Percentiles rank a stretch among this genome's conserved stretches.
Evolutionary conservation across 495 filamentous ascomycete genomes (phyloP).

Genomic region (Barbatosphaeria neglecta): DNA sequence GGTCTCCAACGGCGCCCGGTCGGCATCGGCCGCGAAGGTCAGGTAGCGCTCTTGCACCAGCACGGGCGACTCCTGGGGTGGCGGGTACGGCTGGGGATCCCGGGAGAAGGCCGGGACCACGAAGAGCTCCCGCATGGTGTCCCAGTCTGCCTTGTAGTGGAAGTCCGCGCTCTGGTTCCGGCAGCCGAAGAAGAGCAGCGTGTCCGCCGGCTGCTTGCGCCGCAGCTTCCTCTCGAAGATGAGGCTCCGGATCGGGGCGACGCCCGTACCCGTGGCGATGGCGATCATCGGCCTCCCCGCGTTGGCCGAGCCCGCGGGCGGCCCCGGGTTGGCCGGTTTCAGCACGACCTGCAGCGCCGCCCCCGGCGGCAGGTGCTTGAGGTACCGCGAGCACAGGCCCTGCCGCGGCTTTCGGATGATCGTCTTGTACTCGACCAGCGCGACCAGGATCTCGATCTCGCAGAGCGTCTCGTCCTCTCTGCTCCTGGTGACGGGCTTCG

Average conservation of each 20-base stretch:
- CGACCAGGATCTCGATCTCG: slow-evolving; percentile 77
- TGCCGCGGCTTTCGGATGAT: slow-evolving; percentile 75
- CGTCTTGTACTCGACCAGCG: slow-evolving; percentile 86
- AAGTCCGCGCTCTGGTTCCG: slow-evolving; percentile 63
- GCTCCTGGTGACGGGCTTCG: slow-evolving; percentile 51
- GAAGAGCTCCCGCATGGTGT: slow-evolving; percentile 24
- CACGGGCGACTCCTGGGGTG: no score
- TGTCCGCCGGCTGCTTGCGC: slow-evolving; percentile 12
- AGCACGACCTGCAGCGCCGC: slow-evolving; percentile 48
- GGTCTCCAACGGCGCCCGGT: background rate
- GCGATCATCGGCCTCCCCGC: slow-evolving; percentile 51
- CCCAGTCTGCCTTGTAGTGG: slow-evolving; percentile 73
- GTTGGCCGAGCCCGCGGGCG: slow-evolving; percentile 1
- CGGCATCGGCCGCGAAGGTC: slow-evolving; percentile 33
- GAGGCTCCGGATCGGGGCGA: slow-evolving; percentile 78
- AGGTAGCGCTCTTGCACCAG: no score
- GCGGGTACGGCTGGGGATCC: no score
- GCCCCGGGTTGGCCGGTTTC: slow-evolving; percentile 8
- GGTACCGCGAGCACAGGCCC: slow-evolving; percentile 82
- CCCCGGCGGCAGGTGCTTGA: slow-evolving; percentile 49
- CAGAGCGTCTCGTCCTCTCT: no score
- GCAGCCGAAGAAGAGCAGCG: slow-evolving; percentile 65
- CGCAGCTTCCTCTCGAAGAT: slow-evolving; percentile 71
- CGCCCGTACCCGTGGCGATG: slow-evolving; percentile 80
- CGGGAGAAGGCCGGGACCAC: slow-evolving; percentile 79